These are phyloP conservation scores for Saccharomycopsis lassenensis DNA, from an alignment of 805 yeast genomes.

Conservation along the genomic window DNA sequence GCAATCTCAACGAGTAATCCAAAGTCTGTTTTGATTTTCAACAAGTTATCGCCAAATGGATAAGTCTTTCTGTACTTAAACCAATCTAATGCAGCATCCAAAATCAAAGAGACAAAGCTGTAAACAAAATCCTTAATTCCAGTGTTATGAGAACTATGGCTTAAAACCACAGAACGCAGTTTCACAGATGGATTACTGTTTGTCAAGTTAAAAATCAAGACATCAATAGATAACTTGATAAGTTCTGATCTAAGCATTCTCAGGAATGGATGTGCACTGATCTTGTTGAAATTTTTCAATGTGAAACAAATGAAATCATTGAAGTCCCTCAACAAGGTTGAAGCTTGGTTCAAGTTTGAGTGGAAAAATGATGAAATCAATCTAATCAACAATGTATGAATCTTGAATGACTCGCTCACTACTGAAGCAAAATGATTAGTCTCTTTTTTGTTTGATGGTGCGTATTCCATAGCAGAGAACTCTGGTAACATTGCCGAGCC, in stretches of 20 bases:
- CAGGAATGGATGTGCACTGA: slow-evolving; percentile 77
- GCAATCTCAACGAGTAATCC: slow-evolving; percentile 45
- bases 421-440: slow-evolving; percentile 40
- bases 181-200: too few relatives aligned
- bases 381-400: slow-evolving; percentile 59
- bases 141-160: not conserved
- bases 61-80: slow-evolving; percentile 49
- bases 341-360: slow-evolving; percentile 64
- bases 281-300: slow-evolving; percentile 37
- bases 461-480: slow-evolving; percentile 70
- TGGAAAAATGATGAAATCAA: slow-evolving; percentile 70
- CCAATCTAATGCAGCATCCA: slow-evolving; percentile 72
- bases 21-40: slow-evolving; percentile 62
- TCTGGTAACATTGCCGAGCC: slow-evolving; percentile 29
- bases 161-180: too few relatives aligned
- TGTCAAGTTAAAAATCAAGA: slow-evolving; percentile 44
- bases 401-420: slow-evolving; percentile 42
- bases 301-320: slow-evolving; percentile 51
- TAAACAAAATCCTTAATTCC: not conserved
- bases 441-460: slow-evolving; percentile 64
- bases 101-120: slow-evolving; percentile 27
- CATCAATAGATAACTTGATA: slow-evolving; percentile 53
- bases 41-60: slow-evolving; percentile 78
- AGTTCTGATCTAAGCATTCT: slow-evolving; percentile 67
- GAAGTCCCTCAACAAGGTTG: slow-evolving; percentile 56